phyloP scores from a whole-genome alignment of 2,329 filamentous ascomycete genomes.

The Colletotrichum sublineola region DNA sequence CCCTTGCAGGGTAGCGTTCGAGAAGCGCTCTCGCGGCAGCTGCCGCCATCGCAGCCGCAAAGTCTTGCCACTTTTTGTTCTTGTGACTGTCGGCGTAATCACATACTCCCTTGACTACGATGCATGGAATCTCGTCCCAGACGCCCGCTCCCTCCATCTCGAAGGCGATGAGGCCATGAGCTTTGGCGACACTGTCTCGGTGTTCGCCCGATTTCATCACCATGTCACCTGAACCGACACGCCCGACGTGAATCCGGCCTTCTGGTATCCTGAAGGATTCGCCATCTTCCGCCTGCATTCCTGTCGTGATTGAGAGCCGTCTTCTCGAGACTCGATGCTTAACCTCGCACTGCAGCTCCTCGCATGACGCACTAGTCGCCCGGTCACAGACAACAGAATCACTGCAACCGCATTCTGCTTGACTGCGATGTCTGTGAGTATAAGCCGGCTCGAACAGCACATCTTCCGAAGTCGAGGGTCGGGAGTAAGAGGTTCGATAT shows the following conservation, averaged over 20 bases:
- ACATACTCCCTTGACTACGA: conserved; percentile 55
- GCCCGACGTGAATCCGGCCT: conserved; percentile 13
- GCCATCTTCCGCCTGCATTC: neutral
- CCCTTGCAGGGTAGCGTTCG: conserved; percentile 1
- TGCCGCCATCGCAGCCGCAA: conserved; percentile 53
- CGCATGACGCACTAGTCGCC: conserved; percentile 45
- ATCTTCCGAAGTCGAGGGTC: conserved; percentile 48
- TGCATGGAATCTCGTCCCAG: conserved; percentile 51
- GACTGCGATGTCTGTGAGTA: conserved; percentile 48
- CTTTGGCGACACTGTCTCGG: conserved; percentile 51
- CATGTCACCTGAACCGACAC: conserved; percentile 54
- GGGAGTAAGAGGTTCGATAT: conserved; percentile 42
- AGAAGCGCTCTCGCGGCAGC: conserved; percentile 48
- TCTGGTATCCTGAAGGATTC: neutral
- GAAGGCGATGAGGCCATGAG: conserved; percentile 48
- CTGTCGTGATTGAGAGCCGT: conserved; percentile 24
- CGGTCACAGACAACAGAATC: conserved; percentile 43
- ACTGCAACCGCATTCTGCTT: conserved; percentile 26
- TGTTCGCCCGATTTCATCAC: conserved; percentile 56
- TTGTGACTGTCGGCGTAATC: conserved; percentile 58
- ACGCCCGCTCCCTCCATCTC: conserved; percentile 53
- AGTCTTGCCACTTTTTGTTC: conserved; percentile 53
- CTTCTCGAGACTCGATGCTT: conserved; percentile 33
- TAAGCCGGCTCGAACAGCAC: conserved; percentile 48
- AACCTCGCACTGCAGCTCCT: conserved; percentile 48